A percentile compares a stretch with the other conserved stretches of the same genome.
These are phyloP conservation scores for Termitomyces sp. DNA, from an alignment of 768 basidiomycete genomes.

Conservation along the genomic window DNA sequence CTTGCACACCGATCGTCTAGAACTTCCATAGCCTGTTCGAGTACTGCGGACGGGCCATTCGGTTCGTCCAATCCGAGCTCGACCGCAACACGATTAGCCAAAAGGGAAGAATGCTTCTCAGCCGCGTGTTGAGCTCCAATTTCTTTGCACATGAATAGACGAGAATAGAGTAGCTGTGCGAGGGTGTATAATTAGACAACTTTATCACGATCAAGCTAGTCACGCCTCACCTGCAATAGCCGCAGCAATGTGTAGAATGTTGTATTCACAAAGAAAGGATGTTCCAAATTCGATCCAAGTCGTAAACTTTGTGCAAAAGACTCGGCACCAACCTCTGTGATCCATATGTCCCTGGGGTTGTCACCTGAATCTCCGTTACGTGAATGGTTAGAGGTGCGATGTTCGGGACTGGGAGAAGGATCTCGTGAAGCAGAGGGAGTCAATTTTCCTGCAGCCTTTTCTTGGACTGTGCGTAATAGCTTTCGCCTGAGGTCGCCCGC, in stretches of 20 bases:
- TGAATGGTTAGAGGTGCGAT: slow-evolving; percentile 23
- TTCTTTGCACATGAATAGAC: slow-evolving; percentile 80
- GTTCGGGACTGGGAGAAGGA: slow-evolving; percentile 30
- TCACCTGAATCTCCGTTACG: slow-evolving; percentile 23
- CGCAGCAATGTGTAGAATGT: slow-evolving; percentile 89
- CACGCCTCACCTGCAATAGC: slow-evolving; percentile 68
- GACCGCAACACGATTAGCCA: slow-evolving; percentile 77
- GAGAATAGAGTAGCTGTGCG: slow-evolving; percentile 78
- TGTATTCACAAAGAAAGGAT: slow-evolving; percentile 86
- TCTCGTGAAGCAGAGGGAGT: slow-evolving; percentile 37
- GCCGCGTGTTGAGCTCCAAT: slow-evolving; percentile 67
- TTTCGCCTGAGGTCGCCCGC: slow-evolving; percentile 75
- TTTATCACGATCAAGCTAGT: slow-evolving; percentile 5
- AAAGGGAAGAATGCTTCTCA: slow-evolving; percentile 57
- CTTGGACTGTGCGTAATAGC: slow-evolving; percentile 70
- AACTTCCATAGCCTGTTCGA: slow-evolving; percentile 62
- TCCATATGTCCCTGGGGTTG: slow-evolving; percentile 50
- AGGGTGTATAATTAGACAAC: slow-evolving; percentile 7
- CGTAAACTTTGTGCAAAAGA: slow-evolving; percentile 16
- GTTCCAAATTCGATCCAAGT: slow-evolving; percentile 26
- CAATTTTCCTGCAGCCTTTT: slow-evolving; percentile 35
- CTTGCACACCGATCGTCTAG: slow-evolving; percentile 43
- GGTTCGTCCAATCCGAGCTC: slow-evolving; percentile 84
- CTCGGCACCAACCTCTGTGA: slow-evolving; percentile 40
- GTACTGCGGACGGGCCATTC: slow-evolving; percentile 62